Conservation (phyloP, 1,284 basidiomycete genomes). For the Pisolithus thermaeus region DNA sequence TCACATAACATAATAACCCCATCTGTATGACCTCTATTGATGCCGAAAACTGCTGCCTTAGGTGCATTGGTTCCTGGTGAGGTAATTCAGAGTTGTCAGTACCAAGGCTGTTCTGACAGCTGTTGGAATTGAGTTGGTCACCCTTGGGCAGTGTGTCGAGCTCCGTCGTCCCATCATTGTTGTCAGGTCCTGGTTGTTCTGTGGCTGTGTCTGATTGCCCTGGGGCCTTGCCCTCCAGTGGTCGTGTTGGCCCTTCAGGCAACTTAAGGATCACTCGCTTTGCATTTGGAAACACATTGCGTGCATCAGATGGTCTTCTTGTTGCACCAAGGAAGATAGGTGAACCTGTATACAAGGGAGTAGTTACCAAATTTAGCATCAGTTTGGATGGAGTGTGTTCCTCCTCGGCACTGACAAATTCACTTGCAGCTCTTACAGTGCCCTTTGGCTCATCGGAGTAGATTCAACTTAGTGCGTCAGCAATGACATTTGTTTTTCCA, state of each 20-base stretch:
- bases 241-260: neutral
- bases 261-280: slow-evolving; percentile 1
- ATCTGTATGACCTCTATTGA: too few species aligned
- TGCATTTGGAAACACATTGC: neutral
- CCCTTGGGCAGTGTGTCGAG: too few species aligned
- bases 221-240: slow-evolving; percentile 1
- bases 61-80: too few species aligned
- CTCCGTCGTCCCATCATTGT: too few species aligned
- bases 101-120: too few species aligned
- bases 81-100: too few species aligned
- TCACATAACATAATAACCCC: too few species aligned
- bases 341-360: neutral
- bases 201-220: too few species aligned
- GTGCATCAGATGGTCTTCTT: neutral
- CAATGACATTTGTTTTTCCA: slow-evolving; percentile 25
- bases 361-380: neutral
- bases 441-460: slow-evolving; percentile 5
- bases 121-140: too few species aligned
- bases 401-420: slow-evolving; percentile 17
- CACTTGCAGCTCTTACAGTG: slow-evolving; percentile 16
- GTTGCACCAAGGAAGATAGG: neutral
- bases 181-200: too few species aligned
- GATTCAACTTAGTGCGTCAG: slow-evolving; percentile 28
- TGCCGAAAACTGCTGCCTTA: too few species aligned
- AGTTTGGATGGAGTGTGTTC: neutral